Percentiles rank a stretch among this genome's conserved stretches.
These are phyloP conservation scores for Wolfiporia cocos DNA, from an alignment of 1,284 basidiomycete species.

Conservation along the genomic window DNA sequence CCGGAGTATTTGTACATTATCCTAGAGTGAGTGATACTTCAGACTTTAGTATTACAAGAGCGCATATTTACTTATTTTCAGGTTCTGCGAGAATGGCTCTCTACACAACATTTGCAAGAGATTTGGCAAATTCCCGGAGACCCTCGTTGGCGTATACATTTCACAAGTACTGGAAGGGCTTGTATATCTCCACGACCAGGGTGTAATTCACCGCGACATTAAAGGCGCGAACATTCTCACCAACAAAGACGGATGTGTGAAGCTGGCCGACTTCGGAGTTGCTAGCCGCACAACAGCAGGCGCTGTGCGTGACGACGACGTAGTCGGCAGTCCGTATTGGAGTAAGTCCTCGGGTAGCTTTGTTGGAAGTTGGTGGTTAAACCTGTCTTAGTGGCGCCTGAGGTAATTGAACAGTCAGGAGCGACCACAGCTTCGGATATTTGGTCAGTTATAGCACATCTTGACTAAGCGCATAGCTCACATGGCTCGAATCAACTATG, in stretches of 20 bases:
- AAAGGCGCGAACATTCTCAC: slow-evolving; percentile 97
- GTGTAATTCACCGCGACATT: slow-evolving; percentile 98
- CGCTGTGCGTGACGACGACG: slow-evolving; percentile 77
- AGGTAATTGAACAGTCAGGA: slow-evolving; percentile 95
- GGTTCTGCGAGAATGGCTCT: slow-evolving; percentile 97
- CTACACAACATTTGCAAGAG: slow-evolving; percentile 93
- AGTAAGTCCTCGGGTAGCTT: slow-evolving; percentile 51
- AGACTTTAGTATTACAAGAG: not conserved
- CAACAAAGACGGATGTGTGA: slow-evolving; percentile 97
- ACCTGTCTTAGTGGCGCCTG: slow-evolving; percentile 79
- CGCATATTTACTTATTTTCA: slow-evolving; percentile 23
- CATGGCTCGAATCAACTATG: slow-evolving; percentile 7
- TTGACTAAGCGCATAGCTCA: slow-evolving; percentile 4
- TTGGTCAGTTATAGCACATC: slow-evolving; percentile 49
- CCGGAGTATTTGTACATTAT: slow-evolving; percentile 95
- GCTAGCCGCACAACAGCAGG: slow-evolving; percentile 69
- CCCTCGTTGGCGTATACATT: slow-evolving; percentile 93
- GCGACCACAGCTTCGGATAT: slow-evolving; percentile 97
- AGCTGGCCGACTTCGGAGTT: slow-evolving; percentile 93
- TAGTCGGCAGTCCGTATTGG: slow-evolving; percentile 98
- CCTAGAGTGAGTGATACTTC: slow-evolving; percentile 71
- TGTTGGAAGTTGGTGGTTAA: slow-evolving; percentile 4
- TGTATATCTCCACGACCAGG: slow-evolving; percentile 94
- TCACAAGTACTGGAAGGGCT: slow-evolving; percentile 91
- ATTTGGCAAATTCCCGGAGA: slow-evolving; percentile 98